Evolutionary conservation across 495 filamentous ascomycete genomes (phyloP).

Genomic region (Aspergillus leporis): DNA sequence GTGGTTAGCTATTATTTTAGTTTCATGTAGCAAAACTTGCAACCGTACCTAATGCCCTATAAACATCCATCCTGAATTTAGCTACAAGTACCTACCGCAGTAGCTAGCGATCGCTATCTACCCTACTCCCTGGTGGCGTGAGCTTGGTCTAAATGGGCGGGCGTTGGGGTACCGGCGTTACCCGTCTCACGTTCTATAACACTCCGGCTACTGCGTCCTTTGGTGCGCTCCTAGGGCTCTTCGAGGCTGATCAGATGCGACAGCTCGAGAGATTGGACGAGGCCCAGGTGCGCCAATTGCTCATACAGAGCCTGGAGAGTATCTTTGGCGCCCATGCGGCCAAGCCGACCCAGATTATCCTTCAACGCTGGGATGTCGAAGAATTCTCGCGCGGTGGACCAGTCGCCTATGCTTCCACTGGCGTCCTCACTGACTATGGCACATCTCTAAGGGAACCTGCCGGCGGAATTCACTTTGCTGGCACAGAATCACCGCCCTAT

Average conservation of each 20-base stretch:
- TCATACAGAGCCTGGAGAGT: conserved; percentile 14
- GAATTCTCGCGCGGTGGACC: conserved; percentile 24
- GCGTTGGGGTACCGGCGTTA: conserved; percentile 19
- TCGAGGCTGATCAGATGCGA: conserved; percentile 27
- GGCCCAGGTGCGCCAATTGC: conserved; percentile 10
- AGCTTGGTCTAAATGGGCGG: conserved; percentile 21
- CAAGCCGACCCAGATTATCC: conserved; percentile 12
- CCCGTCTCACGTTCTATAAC: conserved; percentile 23
- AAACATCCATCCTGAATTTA: too few relatives aligned
- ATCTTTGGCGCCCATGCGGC: conserved; percentile 21
- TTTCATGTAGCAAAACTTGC: too few relatives aligned
- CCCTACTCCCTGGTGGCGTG: conserved; percentile 26
- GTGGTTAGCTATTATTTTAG: too few relatives aligned
- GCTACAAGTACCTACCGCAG: too few relatives aligned
- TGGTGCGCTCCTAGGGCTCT: conserved; percentile 29
- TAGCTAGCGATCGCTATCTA: conserved; percentile 29
- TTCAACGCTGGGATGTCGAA: conserved; percentile 27
- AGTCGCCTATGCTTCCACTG: conserved; percentile 12
- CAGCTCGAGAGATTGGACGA: conserved; percentile 15
- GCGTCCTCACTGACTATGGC: conserved; percentile 17
- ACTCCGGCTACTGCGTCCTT: conserved; percentile 19
- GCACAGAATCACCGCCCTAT: conserved; percentile 28
- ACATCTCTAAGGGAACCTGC: conserved; percentile 15
- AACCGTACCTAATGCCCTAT: too few relatives aligned
- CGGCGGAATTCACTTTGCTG: conserved; percentile 31